Base-by-base conservation (phyloP, 2,329 filamentous ascomycete species). In the Pleomassaria siparia region DNA sequence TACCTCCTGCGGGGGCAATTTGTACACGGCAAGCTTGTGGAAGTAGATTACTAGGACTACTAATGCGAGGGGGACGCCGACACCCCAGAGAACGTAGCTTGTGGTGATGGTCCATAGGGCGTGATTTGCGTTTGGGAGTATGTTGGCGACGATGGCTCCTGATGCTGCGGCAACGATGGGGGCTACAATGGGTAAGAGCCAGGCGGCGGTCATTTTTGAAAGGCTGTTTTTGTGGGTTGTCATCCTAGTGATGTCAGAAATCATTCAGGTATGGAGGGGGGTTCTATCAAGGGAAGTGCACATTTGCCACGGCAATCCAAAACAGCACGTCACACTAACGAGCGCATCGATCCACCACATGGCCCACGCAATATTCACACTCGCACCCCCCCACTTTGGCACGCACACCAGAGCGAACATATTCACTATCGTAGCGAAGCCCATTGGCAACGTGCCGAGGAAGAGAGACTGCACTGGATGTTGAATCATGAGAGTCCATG, bases 381-480 rank as follows among this genome's bases (percentile, higher is more conserved):
- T 72, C 71, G 78, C 77, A 12, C 73, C 58, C 2, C 82, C 84
- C 85, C 82, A 87, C 6, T 60, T 65, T 0, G 78, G 78, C 7
- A 78, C 74, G 63, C 84, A 86, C 18, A 81, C 73, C 20, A 81
- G 72, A 4, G 82, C 73, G 58, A 83, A 80, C 82, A 86, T 85
- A 56, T 84, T 84, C 53, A 88, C 77, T 42, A 88, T 81, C 2
- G 84, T 88, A 0, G 83, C 80, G 47, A 88, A 77, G 0, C 79
- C 84, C 83, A 88, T 87, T 1, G 85, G 84, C 11, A 86, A 75
- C 0, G 83, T 85, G 0, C 71, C 85, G 2, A 89, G 69, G 55
- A 89, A 89, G 44, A 89, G 73, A 2, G 80, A 83, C 60, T 89
- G 83, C 0, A 78, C 78, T 0, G 85, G 84, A 61, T 89, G 82